phyloP scores from a whole-genome alignment of 306 rosid genomes.

The Arachis stenosperma region DNA sequence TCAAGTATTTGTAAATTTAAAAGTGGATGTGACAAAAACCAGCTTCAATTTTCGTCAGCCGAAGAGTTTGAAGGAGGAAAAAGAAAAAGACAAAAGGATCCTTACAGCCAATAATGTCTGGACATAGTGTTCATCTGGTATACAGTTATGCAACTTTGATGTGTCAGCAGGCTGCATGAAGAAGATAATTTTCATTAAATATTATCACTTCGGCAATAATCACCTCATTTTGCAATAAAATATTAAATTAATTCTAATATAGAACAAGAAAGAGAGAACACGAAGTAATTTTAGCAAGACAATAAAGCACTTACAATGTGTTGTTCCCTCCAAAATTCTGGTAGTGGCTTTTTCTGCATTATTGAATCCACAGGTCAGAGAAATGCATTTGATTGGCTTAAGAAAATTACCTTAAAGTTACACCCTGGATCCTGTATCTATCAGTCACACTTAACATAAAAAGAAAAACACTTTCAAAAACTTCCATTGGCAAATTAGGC shows the following conservation, averaged over 20 bases:
- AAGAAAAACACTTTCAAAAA: constrained; percentile 18
- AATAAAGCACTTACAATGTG: constrained; percentile 68
- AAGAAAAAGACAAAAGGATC: constrained; percentile 25
- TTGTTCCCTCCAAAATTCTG: constrained; percentile 97
- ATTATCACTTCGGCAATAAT: constrained; percentile 19
- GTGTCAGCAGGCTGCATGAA: constrained; percentile 80
- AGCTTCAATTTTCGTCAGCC: no score
- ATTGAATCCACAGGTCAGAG: constrained; percentile 41
- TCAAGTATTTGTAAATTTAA: constrained; percentile 6
- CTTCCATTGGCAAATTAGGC: constrained; percentile 14
- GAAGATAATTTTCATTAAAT: constrained; percentile 34
- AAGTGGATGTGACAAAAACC: constrained; percentile 6
- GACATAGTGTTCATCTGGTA: constrained; percentile 97
- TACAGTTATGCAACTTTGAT: constrained; percentile 89
- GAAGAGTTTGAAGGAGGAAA: background rate
- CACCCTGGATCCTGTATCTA: background rate
- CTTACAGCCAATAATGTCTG: constrained; percentile 94
- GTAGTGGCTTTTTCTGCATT: constrained; percentile 87
- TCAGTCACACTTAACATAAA: background rate
- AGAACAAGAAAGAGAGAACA: background rate
- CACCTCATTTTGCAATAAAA: constrained; percentile 34
- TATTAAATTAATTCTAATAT: constrained; percentile 18
- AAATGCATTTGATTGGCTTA: constrained; percentile 23
- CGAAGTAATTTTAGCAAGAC: constrained; percentile 20
- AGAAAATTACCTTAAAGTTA: background rate